These are phyloP conservation scores for Tylopilus sp. DNA, from an alignment of 768 basidiomycete species.

Conservation along the genomic window DNA sequence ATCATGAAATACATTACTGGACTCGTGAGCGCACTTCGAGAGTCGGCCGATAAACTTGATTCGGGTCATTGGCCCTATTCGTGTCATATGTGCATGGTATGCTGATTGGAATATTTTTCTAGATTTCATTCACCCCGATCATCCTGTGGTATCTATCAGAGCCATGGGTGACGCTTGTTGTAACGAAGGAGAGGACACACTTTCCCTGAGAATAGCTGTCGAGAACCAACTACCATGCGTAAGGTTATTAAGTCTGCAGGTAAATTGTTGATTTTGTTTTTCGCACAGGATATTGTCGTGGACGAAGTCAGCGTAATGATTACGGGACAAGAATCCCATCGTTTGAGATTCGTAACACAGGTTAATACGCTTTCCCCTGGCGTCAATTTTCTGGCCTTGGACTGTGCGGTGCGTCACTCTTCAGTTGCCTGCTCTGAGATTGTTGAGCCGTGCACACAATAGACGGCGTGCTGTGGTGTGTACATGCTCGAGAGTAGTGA, in stretches of 20 bases:
- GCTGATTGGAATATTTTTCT: slow-evolving; percentile 11
- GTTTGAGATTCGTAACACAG: slow-evolving; percentile 50
- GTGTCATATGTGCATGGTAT: background rate
- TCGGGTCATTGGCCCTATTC: slow-evolving; percentile 39
- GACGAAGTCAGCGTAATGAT: slow-evolving; percentile 64
- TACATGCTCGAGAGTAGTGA: slow-evolving; percentile 69
- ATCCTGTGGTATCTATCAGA: slow-evolving; percentile 60
- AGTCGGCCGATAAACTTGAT: slow-evolving; percentile 49
- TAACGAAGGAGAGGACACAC: slow-evolving; percentile 65
- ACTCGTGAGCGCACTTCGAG: slow-evolving; percentile 48
- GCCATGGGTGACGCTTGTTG: slow-evolving; percentile 45
- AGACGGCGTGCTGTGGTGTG: slow-evolving; percentile 66
- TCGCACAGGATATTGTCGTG: slow-evolving; percentile 55
- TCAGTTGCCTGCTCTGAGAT: background rate
- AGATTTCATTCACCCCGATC: slow-evolving; percentile 70
- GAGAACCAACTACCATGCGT: slow-evolving; percentile 76
- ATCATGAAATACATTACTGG: slow-evolving; percentile 47
- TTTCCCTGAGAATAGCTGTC: slow-evolving; percentile 55
- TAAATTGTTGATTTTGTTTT: slow-evolving; percentile 6
- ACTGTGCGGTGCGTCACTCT: slow-evolving; percentile 62
- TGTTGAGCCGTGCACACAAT: background rate
- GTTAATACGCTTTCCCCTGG: slow-evolving; percentile 53
- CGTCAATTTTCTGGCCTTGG: slow-evolving; percentile 51
- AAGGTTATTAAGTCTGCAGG: slow-evolving; percentile 1
- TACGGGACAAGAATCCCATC: slow-evolving; percentile 59